Evolutionary conservation across 495 filamentous ascomycete genomes (phyloP), one percentile per base, ranked within the genome.

Genomic region (Aspergillus saccharolyticus): DNA sequence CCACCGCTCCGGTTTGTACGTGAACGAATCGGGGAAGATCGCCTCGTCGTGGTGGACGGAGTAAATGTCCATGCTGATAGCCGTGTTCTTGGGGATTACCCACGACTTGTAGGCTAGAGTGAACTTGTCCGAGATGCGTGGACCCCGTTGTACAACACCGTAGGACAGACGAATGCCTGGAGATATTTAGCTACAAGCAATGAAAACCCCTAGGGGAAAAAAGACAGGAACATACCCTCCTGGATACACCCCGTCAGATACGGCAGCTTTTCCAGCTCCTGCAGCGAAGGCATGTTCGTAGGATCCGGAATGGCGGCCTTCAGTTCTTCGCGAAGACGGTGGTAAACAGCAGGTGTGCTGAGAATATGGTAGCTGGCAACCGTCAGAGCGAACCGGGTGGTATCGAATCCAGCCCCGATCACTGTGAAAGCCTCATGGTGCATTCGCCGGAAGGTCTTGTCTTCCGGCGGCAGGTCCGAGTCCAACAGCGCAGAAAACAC

Each of bases 1-100:
- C 78, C 78, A 82, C 24, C 78, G 69, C 53, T 79, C 76, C 0
- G 78, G 79, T 0, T 69, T 52, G 57, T 79, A 82, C 12, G 45
- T 43, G 20, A 58, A 43, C 0, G 76, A 70, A 1, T 73, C 53
- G 0, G 64, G 61, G 59, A 76, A 80, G 7, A 73, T 66, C 1
- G 44, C 53, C 28, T 66, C 57, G 51, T 75, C 63, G 44, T 68
- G 60, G 24, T 69, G 65, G 43, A 73, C 58, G 46, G 65, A 56
- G 12, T 67, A 59, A 16, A 61, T 60, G 22, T 66, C 60, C 69
- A 74, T 75, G 52, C 72, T 67, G 18, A 78, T 58, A 10, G 67
- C 58, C 4, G 67, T 73, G 39, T 65, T 66, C 0, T 63, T 65
- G 8, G 73, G 74, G 20, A 75, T 71, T 0, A 28, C 30, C 44